Evolutionary conservation across 1,284 basidiomycete genomes (phyloP), one percentile per base, ranked within the genome.

Genomic region (Irpex rosettiformis): DNA sequence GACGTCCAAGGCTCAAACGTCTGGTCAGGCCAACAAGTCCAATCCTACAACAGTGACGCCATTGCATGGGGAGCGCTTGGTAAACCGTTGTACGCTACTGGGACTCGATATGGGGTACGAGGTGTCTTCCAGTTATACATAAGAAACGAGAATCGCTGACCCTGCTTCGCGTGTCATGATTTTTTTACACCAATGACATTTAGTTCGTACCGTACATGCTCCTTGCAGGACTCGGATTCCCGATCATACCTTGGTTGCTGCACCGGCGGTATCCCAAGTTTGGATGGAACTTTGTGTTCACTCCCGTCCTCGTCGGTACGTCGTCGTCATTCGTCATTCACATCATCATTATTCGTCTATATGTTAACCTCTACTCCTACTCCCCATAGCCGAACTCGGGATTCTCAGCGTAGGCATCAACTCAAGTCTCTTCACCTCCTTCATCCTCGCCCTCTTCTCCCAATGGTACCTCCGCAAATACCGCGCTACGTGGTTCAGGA

Each of bases 1-100:
- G 69, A 76, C 43, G 68, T 77, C 56, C 67, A 78, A 27, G 71
- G 77, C 24, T 69, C 74, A 53, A 75, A 78, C 28, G 71, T 79
- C 61, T 80, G 80, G 80, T 79, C 78, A 28, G 82, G 82, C 30
- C 81, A 82, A 58, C 67, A 72, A 52, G 65, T 69, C 16, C 72
- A 72, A 62, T 67, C 67, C 48, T 73, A 72, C 77, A 84, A 73
- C 77, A 62, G 64, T 67, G 72, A 77, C 62, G 80, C 83, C 2
- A 75, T 85, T 30, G 73, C 80, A 1, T 85, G 83, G 83, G 82
- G 83, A 60, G 83, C 81, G 0, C 74, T 85, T 10, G 78, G 77
- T 47, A 69, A 69, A 52, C 67, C 70, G 54, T 68, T 73, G 63
- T 73, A 72, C 61, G 64, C 57, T 2, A 58, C 58, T 1, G 64